phyloP scores from a whole-genome alignment of 495 filamentous ascomycete genomes.

The Astrothelium subdiscretum region DNA sequence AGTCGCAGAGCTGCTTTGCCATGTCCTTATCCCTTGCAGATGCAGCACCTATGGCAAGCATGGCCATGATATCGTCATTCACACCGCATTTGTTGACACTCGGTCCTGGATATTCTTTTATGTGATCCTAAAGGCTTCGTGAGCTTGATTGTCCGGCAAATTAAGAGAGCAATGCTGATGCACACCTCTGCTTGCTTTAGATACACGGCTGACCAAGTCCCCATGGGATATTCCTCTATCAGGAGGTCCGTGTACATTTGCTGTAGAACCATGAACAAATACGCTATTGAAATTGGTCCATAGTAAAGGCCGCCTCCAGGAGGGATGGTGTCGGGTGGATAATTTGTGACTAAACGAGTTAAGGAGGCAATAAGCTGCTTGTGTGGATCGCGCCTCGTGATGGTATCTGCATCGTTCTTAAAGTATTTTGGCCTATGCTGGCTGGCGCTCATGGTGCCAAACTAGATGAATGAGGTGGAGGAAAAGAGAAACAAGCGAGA shows the following conservation, averaged over 20 bases:
- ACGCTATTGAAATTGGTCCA: slow-evolving; percentile 48
- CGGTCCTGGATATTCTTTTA: slow-evolving; percentile 33
- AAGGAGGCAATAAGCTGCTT: slow-evolving; percentile 34
- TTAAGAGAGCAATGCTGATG: neutral
- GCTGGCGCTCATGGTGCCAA: neutral
- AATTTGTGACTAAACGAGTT: slow-evolving; percentile 26
- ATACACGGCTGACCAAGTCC: slow-evolving; percentile 37
- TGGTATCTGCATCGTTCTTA: slow-evolving; percentile 17
- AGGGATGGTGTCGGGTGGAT: slow-evolving; percentile 25
- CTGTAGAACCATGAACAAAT: slow-evolving; percentile 45
- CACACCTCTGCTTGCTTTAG: slow-evolving; percentile 20
- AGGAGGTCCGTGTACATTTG: slow-evolving; percentile 34
- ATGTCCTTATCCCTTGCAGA: slow-evolving; percentile 33
- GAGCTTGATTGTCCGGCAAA: neutral
- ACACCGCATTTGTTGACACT: slow-evolving; percentile 38
- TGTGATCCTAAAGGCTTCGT: slow-evolving; percentile 24
- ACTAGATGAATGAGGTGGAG: neutral
- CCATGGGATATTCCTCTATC: slow-evolving; percentile 32
- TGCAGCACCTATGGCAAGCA: slow-evolving; percentile 39
- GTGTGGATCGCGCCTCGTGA: slow-evolving; percentile 23
- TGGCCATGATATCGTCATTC: slow-evolving; percentile 42
- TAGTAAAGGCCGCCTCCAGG: slow-evolving; percentile 42
- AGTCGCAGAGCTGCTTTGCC: slow-evolving; percentile 33
- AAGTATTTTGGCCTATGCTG: slow-evolving; percentile 20
- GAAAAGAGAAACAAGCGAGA: neutral